Evolutionary conservation across 169 alveolate genomes (phyloP), one percentile per base, ranked within the genome.

Genomic region (Cryptosporidium felis): DNA sequence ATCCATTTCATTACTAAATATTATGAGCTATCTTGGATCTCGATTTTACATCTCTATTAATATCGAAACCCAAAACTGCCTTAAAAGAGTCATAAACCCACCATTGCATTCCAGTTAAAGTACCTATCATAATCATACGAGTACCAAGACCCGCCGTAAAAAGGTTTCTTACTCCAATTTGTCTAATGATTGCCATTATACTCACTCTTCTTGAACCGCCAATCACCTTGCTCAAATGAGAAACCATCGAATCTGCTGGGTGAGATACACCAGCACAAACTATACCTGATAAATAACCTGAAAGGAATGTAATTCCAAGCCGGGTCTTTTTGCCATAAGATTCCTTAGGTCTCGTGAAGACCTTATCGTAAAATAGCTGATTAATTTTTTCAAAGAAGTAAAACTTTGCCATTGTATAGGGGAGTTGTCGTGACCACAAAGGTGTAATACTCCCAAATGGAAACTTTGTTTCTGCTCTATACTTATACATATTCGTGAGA

Each of bases 351-450:
- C 88, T 81, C 3, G 97, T 96, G 88, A 97, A 92, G 34, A 97
- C 92, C 49, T 96, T 80, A 30, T 89, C 93, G 92, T 97, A 97
- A 90, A 96, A 92, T 40, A 92, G 66, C 60, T 94, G 94, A 30
- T 95, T 98, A 49, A 95, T 94, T 82, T 95, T 94, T 91, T 97
- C 99, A 91, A 97, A 97, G 82, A 97, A 96, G 82, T 92, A 97
- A 89, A 98, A 98, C 90, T 98, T 98, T 58, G 99, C 99, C 97
- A 97, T 97, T 23, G 99, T 98, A 96, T 97, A 97, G 23, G 99
- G 98, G 40, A 97, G 91, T 89, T 97, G 97, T 59, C 98, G 94
- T 79, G 94, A 90, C 98, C 97, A 94, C 45, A 97, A 96, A 18
- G 99, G 98, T 63, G 91, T 81, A 61, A 97, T 91, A 60, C 96